Base-by-base conservation (phyloP, 768 basidiomycete genomes). In the Termitomyces sp. region DNA sequence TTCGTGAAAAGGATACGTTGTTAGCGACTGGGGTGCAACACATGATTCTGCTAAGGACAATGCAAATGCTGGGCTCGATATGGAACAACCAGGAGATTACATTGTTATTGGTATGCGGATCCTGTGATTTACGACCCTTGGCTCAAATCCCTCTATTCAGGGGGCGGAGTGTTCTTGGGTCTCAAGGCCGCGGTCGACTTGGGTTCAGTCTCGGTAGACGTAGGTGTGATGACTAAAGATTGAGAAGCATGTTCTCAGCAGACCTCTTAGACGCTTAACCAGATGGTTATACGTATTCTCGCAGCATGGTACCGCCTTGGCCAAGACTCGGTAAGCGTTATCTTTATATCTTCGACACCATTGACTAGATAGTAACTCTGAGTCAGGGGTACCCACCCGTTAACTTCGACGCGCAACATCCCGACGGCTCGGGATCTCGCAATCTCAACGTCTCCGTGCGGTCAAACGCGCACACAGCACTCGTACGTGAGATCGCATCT, bases 401-500 rank as follows among this genome's bases (percentile, higher is more conserved):
- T 13, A 81, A 75, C 63, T 81, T 76, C 44, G 76, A 81, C 54
- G 64, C 74, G 1, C 78, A 77, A 59, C 66, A 73, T 25, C 67
- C 72, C 6, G 78, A 80, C 50, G 77, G 78, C 5, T 73, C 76
- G 6, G 78, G 77, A 3, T 32, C 73, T 10, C 66, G 66, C 29
- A 81, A 80, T 62, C 68, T 75, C 13, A 61, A 67, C 32, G 72
- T 79, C 10, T 71, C 72, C 25, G 77, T 79, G 7, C 72, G 77
- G 25, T 73, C 70, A 1, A 69, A 62, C 10, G 73, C 63, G 0
- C 80, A 81, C 59, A 79, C 76, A 0, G 73, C 78, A 5, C 68
- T 89, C n/a, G 80, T 78, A n/a, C 74, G 76, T 23, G 80, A 88
- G 57, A 84, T 91, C 31, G 88, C 81, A 3, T 76, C 81, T 1